phyloP scores from a whole-genome alignment of 495 filamentous ascomycete species.

The Aspergillus mulundensis region DNA sequence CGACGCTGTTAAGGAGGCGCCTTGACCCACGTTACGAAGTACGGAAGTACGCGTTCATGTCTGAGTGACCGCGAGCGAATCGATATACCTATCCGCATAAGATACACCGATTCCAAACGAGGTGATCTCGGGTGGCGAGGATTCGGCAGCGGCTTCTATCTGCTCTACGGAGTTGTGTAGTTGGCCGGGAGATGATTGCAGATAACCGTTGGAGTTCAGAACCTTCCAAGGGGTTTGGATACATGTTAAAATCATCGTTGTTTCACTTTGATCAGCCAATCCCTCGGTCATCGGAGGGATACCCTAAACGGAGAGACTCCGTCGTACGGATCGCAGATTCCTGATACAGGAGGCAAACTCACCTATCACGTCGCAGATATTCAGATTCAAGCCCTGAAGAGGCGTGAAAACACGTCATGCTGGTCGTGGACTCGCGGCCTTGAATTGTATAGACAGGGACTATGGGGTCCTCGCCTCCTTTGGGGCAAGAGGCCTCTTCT shows the following conservation, averaged over 20 bases:
- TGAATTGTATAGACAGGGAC: not conserved
- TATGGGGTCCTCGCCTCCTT: not conserved
- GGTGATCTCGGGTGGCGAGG: no score
- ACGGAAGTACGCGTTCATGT: not conserved
- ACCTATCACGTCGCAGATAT: not conserved
- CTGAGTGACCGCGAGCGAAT: not conserved
- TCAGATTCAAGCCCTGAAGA: not conserved
- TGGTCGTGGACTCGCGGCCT: not conserved
- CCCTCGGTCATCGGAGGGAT: not conserved
- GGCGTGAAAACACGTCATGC: not conserved
- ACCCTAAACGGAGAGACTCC: not conserved
- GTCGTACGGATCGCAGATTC: not conserved
- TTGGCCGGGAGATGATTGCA: no score
- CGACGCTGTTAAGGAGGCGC: not conserved
- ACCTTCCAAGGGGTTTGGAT: not conserved
- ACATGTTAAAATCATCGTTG: not conserved
- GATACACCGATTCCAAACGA: not conserved
- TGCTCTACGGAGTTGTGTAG: no score
- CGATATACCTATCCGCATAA: not conserved
- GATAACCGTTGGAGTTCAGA: not conserved
- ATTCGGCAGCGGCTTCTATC: no score
- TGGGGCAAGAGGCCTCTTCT: not conserved
- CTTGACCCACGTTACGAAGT: not conserved
- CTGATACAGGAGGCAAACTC: not conserved
- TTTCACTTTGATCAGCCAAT: conserved; percentile 5